Conservation (phyloP, 176 grass and related monocot genomes). For the Aegilops tauschii region DNA sequence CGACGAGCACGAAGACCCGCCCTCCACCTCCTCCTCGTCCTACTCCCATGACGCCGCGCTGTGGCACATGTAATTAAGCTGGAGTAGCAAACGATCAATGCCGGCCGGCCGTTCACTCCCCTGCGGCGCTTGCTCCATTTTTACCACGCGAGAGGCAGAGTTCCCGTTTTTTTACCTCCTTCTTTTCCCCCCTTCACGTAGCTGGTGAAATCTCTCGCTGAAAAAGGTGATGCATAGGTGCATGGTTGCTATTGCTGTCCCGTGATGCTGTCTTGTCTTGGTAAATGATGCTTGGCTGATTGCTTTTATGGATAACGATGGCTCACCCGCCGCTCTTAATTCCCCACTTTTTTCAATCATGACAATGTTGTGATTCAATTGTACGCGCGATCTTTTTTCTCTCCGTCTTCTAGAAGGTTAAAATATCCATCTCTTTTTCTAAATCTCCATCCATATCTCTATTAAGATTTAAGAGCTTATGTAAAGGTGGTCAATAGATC, state of each 20-base stretch:
- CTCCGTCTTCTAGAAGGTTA: background rate
- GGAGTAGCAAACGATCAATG: background rate
- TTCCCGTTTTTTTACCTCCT: background rate
- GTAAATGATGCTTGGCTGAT: background rate
- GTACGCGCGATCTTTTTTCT: background rate
- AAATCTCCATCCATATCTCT: background rate
- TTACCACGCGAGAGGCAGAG: background rate
- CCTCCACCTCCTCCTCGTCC: background rate
- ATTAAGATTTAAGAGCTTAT: background rate
- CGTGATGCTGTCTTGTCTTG: background rate
- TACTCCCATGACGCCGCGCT: slow-evolving; percentile 17
- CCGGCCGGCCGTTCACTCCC: background rate
- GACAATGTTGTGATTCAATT: background rate
- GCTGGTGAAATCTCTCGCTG: background rate
- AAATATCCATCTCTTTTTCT: background rate
- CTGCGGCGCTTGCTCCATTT: background rate
- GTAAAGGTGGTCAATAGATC: background rate
- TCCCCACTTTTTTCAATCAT: background rate
- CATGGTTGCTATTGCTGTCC: background rate
- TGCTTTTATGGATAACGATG: slow-evolving; percentile 21
- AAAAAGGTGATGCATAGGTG: slow-evolving; percentile 4
- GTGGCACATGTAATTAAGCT: slow-evolving; percentile 27
- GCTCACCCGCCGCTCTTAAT: slow-evolving; percentile 2
- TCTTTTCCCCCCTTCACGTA: background rate
- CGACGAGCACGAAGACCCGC: background rate